Base-by-base conservation (phyloP, 2,329 filamentous ascomycete genomes). In the Aspergillus fructus region DNA sequence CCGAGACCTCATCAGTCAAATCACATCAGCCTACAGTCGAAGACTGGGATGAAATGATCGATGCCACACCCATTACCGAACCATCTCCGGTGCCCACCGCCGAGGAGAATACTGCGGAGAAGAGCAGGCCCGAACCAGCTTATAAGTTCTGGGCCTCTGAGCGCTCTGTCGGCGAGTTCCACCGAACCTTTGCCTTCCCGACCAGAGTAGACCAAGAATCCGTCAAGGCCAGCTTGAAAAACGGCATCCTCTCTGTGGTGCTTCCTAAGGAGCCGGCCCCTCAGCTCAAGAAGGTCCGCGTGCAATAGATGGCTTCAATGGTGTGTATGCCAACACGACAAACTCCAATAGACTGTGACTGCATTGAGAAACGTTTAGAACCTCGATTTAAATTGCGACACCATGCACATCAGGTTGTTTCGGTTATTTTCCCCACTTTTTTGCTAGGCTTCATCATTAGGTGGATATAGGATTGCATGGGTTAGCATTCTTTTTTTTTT, bases 211-310 rank as follows among this genome's bases (percentile, higher is more conserved):
- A 86, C 62, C 83, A 85, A 67, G 82, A 86, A 49, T 74, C 68
- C 19, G 84, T 86, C 61, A 83, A 79, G 69, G 84, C 84, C 7
- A 82, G 75, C 58, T 66, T 86, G 70, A 85, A 81, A 74, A 80
- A 86, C 65, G 84, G 84, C 12, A 79, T 86, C 48, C 69, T 86
- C 53, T 79, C 74, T 27, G 76, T 86, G 33, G 63, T 80, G 13
- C 78, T 86, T 6, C 84, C 84, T 0, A 86, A 86, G 71, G 78
- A 79, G 48, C 64, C 77, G 51, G 75, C 76, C 15, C 78, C 78
- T 9, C 72, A 73, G 57, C 66, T 76, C 37, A 81, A 80, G 72
- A 82, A 79, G 72, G 83, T 86, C 63, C 76, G 73, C 53, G 80
- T 86, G 23, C 59, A 65, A 40, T 65, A 61, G 42, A 30, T 3